Conservation (phyloP, 2,329 filamentous ascomycete species). For the Microsporum canis region DNA sequence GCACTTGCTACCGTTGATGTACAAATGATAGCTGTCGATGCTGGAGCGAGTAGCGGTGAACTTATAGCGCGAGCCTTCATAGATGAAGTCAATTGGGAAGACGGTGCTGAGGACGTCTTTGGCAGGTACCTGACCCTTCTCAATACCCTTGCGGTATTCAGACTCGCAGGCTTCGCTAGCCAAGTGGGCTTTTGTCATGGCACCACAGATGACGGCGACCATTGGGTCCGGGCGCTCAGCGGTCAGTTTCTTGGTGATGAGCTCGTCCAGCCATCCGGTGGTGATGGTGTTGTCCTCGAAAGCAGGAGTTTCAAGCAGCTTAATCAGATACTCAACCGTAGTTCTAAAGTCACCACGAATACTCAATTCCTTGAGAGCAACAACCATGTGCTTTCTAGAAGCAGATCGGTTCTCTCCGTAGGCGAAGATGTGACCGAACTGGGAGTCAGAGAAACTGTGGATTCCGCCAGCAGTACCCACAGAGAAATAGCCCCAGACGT, state of each 20-base stretch:
- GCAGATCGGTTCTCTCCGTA: conserved; percentile 96
- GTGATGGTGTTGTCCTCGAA: conserved; percentile 99
- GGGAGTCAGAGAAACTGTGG: conserved; percentile 97
- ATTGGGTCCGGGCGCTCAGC: conserved; percentile 90
- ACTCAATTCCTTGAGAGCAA: conserved; percentile 94
- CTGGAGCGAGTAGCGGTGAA: conserved; percentile 94
- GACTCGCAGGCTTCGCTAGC: conserved; percentile 80
- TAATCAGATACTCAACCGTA: conserved; percentile 97
- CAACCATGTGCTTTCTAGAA: conserved; percentile 97
- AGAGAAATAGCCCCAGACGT: conserved; percentile 99
- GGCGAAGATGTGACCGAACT: conserved; percentile 98
- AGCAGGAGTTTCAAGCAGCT: conserved; percentile 92
- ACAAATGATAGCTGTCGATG: conserved; percentile 87
- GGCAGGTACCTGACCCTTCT: conserved; percentile 93
- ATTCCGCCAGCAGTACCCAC: conserved; percentile 94
- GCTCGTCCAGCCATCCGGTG: conserved; percentile 95
- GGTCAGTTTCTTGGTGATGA: conserved; percentile 95
- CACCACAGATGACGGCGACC: conserved; percentile 89
- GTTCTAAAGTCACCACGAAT: conserved; percentile 99
- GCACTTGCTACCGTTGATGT: conserved; percentile 98
- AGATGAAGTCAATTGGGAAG: conserved; percentile 97
- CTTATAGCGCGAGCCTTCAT: conserved; percentile 92
- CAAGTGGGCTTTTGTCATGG: conserved; percentile 86
- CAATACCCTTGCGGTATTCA: conserved; percentile 77
- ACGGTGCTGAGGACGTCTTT: conserved; percentile 97